Evolutionary conservation across 192 early-diverging fungal genomes (phyloP).

Genomic region (Haplosporangium gracile): DNA sequence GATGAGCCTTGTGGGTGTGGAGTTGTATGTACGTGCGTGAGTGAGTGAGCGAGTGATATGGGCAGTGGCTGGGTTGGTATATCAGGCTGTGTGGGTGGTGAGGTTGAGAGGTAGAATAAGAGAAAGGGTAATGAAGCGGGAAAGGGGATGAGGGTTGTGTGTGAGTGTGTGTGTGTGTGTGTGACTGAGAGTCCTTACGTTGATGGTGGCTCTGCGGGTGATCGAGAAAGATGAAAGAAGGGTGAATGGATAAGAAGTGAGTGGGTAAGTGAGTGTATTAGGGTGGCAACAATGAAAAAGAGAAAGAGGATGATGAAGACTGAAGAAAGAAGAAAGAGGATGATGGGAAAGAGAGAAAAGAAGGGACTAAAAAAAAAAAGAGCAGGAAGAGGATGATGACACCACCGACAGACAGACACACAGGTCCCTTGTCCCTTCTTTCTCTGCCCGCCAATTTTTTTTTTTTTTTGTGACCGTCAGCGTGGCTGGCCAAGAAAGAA

Average conservation of each 20-base stretch:
- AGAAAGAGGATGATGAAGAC: not conserved
- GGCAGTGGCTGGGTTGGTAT: not conserved
- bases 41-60: not conserved
- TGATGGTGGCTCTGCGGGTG: constrained; percentile 4
- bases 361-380: not conserved
- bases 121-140: not conserved
- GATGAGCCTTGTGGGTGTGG: too few species aligned
- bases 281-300: constrained; percentile 21
- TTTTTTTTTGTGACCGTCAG: too few species aligned
- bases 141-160: too few species aligned
- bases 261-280: constrained; percentile 48
- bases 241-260: constrained; percentile 29
- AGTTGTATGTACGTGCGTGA: not conserved
- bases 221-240: not conserved
- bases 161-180: not conserved
- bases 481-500: too few species aligned
- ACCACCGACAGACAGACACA: not conserved
- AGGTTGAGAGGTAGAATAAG: not conserved
- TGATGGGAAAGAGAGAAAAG: not conserved
- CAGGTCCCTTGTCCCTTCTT: not conserved
- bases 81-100: not conserved
- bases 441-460: not conserved
- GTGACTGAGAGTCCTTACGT: not conserved
- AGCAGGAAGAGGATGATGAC: not conserved
- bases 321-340: not conserved